Percentiles rank a stretch among this genome's conserved stretches.
Evolutionary conservation across 2,329 filamentous ascomycete species (phyloP).

Genomic region (Apiospora rasikravindrae): DNA sequence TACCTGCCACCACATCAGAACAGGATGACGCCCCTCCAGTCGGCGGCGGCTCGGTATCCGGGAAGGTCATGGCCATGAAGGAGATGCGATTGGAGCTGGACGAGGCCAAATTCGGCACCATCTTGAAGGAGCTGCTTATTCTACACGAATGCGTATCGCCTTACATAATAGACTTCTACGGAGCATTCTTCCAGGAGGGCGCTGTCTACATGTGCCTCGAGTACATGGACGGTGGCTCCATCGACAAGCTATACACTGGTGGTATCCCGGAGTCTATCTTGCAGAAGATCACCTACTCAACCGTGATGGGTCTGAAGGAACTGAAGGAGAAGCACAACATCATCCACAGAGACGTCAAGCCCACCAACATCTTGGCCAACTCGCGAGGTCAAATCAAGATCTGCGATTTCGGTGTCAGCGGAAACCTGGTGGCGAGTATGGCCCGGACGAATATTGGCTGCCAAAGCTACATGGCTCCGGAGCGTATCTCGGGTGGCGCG

Average conservation of each 20-base stretch:
- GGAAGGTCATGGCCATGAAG: constrained; percentile 98
- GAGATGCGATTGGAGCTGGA: constrained; percentile 95
- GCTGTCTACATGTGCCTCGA: constrained; percentile 99
- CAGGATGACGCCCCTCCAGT: constrained; percentile 36
- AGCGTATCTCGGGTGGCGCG: constrained; percentile 88
- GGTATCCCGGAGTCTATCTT: constrained; percentile 89
- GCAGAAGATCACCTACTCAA: constrained; percentile 87
- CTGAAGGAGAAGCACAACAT: constrained; percentile 99
- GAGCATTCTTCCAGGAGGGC: constrained; percentile 97
- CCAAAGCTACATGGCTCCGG: constrained; percentile 98
- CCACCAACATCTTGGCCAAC: constrained; percentile 97
- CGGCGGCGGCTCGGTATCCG: constrained; percentile 57
- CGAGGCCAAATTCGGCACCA: constrained; percentile 94
- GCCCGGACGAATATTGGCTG: constrained; percentile 99
- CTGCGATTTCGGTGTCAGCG: constrained; percentile 96
- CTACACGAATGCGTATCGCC: constrained; percentile 93
- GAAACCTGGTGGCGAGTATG: constrained; percentile 95
- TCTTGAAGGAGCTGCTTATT: constrained; percentile 97
- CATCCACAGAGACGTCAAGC: constrained; percentile 97
- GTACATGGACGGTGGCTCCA: constrained; percentile 97
- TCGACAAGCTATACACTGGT: constrained; percentile 92
- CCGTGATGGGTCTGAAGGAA: constrained; percentile 87
- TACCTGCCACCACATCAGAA: constrained; percentile 34
- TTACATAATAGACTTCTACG: constrained; percentile 98
- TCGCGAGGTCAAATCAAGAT: constrained; percentile 92